A percentile compares a stretch with the other conserved stretches of the same genome.
Conservation (phyloP, 805 yeast species). For the Millerago galiae region DNA sequence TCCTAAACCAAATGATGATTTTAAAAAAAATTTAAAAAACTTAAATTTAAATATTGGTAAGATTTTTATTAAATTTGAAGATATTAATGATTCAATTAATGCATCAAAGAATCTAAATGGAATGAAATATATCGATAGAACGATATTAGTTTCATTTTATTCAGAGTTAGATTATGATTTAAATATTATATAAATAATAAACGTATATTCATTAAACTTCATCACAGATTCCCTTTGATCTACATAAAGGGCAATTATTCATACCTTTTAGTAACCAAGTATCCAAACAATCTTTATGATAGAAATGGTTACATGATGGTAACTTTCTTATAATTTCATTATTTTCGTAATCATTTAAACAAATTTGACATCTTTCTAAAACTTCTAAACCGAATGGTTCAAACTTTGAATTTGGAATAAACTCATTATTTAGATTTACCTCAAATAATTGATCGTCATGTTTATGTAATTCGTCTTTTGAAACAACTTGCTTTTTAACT, state of each 20-base stretch:
- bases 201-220: not conserved
- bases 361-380: conserved; percentile 38
- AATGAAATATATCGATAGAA: conserved; percentile 57
- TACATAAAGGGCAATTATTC: conserved; percentile 54
- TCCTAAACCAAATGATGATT: conserved; percentile 46
- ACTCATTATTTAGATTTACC: conserved; percentile 2
- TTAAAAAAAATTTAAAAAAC: conserved; percentile 38
- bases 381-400: not conserved
- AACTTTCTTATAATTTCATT: conserved; percentile 43
- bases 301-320: conserved; percentile 40
- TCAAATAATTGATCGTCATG: conserved; percentile 32
- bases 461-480: conserved; percentile 32
- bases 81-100: conserved; percentile 40
- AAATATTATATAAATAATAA: conserved; percentile 12
- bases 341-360: conserved; percentile 41
- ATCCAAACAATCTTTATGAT: conserved; percentile 53
- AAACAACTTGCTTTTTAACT: conserved; percentile 37
- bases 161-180: conserved; percentile 53
- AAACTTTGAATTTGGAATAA: not conserved
- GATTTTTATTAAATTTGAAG: conserved; percentile 59
- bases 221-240: conserved; percentile 35
- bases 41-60: conserved; percentile 60
- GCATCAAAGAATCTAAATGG: conserved; percentile 63
- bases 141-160: conserved; percentile 57
- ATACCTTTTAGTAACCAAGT: conserved; percentile 48